These are phyloP conservation scores for Pontederia paniculata DNA, from an alignment of 176 grass and related monocot genomes.

Conservation along the genomic window DNA sequence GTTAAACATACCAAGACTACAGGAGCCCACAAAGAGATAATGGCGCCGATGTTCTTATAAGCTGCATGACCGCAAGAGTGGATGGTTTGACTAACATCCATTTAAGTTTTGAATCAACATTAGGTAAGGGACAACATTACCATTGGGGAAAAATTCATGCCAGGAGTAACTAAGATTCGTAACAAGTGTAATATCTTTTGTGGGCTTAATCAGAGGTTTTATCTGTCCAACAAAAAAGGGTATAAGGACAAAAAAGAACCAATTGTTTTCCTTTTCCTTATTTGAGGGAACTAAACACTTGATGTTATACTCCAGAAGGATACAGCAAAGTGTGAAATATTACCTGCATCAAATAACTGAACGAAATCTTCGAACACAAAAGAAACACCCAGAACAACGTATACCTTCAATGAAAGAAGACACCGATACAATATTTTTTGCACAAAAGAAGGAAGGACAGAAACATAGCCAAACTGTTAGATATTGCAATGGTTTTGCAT, in stretches of 20 bases:
- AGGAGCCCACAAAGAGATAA: conserved; percentile 81
- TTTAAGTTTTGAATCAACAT: background rate
- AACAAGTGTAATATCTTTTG: conserved; percentile 84
- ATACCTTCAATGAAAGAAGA: conserved; percentile 54
- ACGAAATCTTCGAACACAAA: conserved; percentile 73
- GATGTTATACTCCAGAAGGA: background rate
- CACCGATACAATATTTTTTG: conserved; percentile 15
- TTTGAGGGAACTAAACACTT: background rate
- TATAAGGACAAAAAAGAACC: background rate
- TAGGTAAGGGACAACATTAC: conserved; percentile 25
- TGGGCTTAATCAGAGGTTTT: conserved; percentile 82
- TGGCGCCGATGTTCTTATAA: conserved; percentile 57
- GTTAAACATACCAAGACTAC: conserved; percentile 58
- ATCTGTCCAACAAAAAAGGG: conserved; percentile 47
- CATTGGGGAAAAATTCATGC: conserved; percentile 95
- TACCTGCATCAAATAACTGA: conserved; percentile 90
- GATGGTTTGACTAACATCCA: background rate
- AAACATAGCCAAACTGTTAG: too few relatives aligned
- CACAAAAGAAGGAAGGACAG: background rate
- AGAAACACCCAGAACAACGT: conserved; percentile 82
- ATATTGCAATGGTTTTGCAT: background rate
- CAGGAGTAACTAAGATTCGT: conserved; percentile 74
- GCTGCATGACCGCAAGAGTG: conserved; percentile 33
- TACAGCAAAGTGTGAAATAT: conserved; percentile 13
- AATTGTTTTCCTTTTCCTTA: background rate